These are phyloP conservation scores for Berkeleyomyces basicola DNA, from an alignment of 2,329 filamentous ascomycete species.

Conservation along the genomic window DNA sequence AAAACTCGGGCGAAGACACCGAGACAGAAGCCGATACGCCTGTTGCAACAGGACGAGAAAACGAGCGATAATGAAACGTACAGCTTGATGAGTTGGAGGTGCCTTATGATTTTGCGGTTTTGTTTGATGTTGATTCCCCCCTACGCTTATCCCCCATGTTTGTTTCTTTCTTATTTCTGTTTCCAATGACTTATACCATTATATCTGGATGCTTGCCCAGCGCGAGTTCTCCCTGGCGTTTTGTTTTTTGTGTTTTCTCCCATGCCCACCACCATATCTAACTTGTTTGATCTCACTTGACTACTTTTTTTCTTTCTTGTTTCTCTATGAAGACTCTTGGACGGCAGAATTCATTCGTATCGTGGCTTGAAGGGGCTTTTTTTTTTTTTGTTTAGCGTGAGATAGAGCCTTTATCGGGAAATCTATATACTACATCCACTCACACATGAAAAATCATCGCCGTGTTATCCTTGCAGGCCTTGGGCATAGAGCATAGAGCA, in stretches of 20 bases:
- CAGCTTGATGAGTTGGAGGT: background rate
- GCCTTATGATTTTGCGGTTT: background rate
- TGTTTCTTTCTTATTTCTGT: background rate
- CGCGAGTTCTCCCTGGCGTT: background rate
- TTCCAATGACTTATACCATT: constrained; percentile 1
- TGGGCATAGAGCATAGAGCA: background rate
- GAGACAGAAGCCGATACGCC: constrained; percentile 10
- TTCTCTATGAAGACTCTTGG: background rate
- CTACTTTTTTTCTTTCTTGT: background rate
- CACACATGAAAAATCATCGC: background rate
- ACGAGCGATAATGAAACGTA: background rate
- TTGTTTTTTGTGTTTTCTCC: background rate
- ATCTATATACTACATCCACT: background rate
- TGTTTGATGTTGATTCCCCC: constrained; percentile 2
- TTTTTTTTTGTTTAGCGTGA: background rate
- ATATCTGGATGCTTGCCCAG: background rate
- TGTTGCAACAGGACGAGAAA: constrained; percentile 3
- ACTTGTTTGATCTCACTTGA: background rate
- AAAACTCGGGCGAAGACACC: constrained; percentile 17
- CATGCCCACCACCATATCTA: background rate
- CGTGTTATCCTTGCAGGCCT: background rate
- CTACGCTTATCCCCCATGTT: background rate
- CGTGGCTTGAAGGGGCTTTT: background rate
- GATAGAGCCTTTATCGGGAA: background rate
- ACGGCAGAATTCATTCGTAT: background rate